A percentile compares a stretch with the other conserved stretches of the same genome.
These are phyloP conservation scores for Saccharomycopsis sp. DNA, from an alignment of 805 yeast genomes.

Conservation along the genomic window DNA sequence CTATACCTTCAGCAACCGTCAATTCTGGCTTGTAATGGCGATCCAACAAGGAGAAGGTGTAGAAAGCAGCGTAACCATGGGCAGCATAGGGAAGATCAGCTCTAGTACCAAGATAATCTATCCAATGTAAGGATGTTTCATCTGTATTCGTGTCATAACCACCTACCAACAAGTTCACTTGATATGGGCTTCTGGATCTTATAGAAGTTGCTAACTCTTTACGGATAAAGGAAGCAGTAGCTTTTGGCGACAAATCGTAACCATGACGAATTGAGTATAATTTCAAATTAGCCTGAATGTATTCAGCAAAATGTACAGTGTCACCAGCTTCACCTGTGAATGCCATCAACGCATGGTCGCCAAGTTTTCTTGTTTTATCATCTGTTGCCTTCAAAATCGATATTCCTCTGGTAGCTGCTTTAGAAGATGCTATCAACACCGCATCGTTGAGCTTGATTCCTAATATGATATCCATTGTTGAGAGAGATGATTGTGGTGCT, in stretches of 20 bases:
- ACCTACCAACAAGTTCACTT: conserved; percentile 84
- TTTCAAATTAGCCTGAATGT: conserved; percentile 86
- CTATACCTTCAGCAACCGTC: conserved; percentile 70
- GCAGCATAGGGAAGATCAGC: conserved; percentile 94
- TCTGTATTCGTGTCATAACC: conserved; percentile 62
- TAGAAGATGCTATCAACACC: conserved; percentile 89
- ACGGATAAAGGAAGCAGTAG: conserved; percentile 84
- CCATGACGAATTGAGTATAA: conserved; percentile 81
- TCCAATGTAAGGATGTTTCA: conserved; percentile 56
- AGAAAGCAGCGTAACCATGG: conserved; percentile 98
- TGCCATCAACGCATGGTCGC: conserved; percentile 75
- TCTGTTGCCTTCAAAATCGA: conserved; percentile 72
- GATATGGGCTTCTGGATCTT: conserved; percentile 93
- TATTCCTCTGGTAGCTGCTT: conserved; percentile 87
- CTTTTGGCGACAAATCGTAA: conserved; percentile 73
- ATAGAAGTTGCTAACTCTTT: conserved; percentile 80
- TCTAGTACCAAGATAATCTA: conserved; percentile 90
- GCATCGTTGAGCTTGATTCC: conserved; percentile 79
- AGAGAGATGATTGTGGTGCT: neutral
- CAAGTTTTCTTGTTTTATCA: conserved; percentile 71
- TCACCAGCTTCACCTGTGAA: conserved; percentile 96
- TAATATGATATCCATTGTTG: conserved; percentile 76
- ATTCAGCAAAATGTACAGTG: conserved; percentile 91
- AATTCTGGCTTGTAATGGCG: conserved; percentile 79
- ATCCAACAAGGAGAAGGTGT: conserved; percentile 83